These are phyloP conservation scores for Pachyrhizus erosus DNA, from an alignment of 306 rosid species.

Conservation along the genomic window DNA sequence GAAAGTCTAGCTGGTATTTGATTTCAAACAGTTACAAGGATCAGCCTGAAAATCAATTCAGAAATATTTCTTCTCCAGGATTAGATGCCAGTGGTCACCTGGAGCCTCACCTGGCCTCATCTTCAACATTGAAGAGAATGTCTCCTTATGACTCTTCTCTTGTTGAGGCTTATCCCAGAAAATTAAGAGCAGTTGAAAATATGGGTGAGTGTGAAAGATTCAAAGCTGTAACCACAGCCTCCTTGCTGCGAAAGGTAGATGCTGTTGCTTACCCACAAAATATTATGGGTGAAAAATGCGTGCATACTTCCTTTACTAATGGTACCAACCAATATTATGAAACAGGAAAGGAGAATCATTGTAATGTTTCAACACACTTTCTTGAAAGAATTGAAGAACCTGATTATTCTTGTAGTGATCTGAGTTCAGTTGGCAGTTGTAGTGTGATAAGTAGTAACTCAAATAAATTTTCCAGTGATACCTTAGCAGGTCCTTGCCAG, in stretches of 20 bases:
- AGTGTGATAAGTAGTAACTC: constrained; percentile 58
- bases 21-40: constrained; percentile 39
- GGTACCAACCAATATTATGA: constrained; percentile 53
- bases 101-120: constrained; percentile 53
- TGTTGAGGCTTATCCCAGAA: constrained; percentile 57
- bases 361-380: constrained; percentile 47
- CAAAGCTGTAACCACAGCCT: constrained; percentile 38
- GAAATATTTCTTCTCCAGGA: constrained; percentile 45
- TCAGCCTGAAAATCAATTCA: constrained; percentile 44
- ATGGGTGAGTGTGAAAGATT: constrained; percentile 45
- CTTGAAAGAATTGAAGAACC: constrained; percentile 58
- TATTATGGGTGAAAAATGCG: constrained; percentile 67
- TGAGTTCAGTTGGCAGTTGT: constrained; percentile 91
- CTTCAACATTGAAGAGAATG: constrained; percentile 62
- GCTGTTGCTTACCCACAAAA: constrained; percentile 70
- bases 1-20: constrained; percentile 38
- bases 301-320: constrained; percentile 60
- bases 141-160: constrained; percentile 49
- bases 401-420: constrained; percentile 59
- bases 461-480: constrained; percentile 48
- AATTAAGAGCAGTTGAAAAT: constrained; percentile 57
- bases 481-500: constrained; percentile 58
- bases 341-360: constrained; percentile 47
- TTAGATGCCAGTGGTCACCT: constrained; percentile 44
- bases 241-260: constrained; percentile 70